Base-by-base conservation (phyloP, 1,284 basidiomycete genomes). In the Lignosus rhinocerotis region DNA sequence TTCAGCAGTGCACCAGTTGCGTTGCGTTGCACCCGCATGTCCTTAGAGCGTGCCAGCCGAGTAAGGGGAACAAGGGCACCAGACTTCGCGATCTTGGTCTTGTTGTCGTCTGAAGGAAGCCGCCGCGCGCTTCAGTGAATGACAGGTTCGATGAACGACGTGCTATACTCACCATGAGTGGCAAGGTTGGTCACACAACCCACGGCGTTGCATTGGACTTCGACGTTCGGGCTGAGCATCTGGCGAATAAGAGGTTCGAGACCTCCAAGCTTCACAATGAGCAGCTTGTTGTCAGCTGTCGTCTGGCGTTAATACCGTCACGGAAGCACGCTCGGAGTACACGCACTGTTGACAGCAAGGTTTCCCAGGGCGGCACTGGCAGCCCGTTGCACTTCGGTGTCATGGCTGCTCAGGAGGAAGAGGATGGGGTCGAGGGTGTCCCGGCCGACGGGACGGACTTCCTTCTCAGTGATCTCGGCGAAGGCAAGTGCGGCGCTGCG, bases 191-290 rank as follows among this genome's bases (percentile, higher is more conserved):
- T 99, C 56, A 99, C 96, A 75, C 97, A 99, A 38, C 97, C 97
- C 38, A 99, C 97, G n/a, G 97, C 97, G 72, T 99, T 99, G 80
- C 97, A 99, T 75, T 99, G 97, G 2, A 99, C 97, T 74, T 99
- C 97, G 42, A 99, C 96, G 72, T 99, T 99, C 6, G 96, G 96
- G 69, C 93, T 96, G 56, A 98, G 87, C 97, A 99, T 99, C 75
- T 99, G 97, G 58, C 96, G 89, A 71, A 99, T 99, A 68, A 99
- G 83, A 53, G 96, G 97, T 73, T 99, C 97, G 43, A 99, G 86
- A 52, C 97, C 97, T 51, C 96, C 96, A 48, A 99, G 86, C 74
- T 96, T 96, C 67, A 99, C 97, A 66, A 99, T 99, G 69, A 98
- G 87, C 63, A 99, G 83, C 77, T 99, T 99, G 85, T 99, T 99